Evolutionary conservation across 345 rosid genomes (phyloP).

Genomic region (Salix koriyanagi): DNA sequence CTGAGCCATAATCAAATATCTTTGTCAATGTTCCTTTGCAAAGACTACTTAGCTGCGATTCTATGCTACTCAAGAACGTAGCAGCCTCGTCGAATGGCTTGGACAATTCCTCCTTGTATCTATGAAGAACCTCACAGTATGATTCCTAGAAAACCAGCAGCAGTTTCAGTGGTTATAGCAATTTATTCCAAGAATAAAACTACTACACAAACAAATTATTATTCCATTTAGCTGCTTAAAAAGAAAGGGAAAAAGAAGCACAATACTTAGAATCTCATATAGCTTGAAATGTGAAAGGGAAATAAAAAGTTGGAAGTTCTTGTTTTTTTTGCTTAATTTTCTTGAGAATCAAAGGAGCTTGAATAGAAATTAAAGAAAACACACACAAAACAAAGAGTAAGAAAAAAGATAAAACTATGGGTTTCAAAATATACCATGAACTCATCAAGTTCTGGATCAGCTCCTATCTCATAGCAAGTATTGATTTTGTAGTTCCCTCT

Average conservation of each 20-base stretch:
- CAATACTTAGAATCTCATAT: neutral
- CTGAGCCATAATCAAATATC: slow-evolving; percentile 32
- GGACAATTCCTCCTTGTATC: slow-evolving; percentile 58
- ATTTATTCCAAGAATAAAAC: neutral
- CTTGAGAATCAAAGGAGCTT: neutral
- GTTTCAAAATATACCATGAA: slow-evolving; percentile 44
- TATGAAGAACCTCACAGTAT: slow-evolving; percentile 51
- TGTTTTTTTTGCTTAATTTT: neutral
- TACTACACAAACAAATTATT: neutral
- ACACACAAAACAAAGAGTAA: neutral
- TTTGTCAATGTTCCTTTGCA: slow-evolving; percentile 38
- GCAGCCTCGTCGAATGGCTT: slow-evolving; percentile 60
- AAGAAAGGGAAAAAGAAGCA: neutral
- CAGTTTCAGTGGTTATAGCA: neutral
- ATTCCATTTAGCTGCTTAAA: neutral
- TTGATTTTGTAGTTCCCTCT: slow-evolving; percentile 27
- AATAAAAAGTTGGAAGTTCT: neutral
- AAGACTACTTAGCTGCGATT: slow-evolving; percentile 54
- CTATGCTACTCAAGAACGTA: slow-evolving; percentile 50
- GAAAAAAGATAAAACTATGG: neutral
- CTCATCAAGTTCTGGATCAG: slow-evolving; percentile 62
- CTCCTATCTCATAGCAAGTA: slow-evolving; percentile 34
- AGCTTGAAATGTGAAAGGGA: neutral
- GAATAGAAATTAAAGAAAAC: neutral
- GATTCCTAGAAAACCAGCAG: slow-evolving; percentile 39